A percentile compares a stretch with the other conserved stretches of the same genome.
phyloP scores from a whole-genome alignment of 306 rosid genomes.

The Phaseolus lunatus region DNA sequence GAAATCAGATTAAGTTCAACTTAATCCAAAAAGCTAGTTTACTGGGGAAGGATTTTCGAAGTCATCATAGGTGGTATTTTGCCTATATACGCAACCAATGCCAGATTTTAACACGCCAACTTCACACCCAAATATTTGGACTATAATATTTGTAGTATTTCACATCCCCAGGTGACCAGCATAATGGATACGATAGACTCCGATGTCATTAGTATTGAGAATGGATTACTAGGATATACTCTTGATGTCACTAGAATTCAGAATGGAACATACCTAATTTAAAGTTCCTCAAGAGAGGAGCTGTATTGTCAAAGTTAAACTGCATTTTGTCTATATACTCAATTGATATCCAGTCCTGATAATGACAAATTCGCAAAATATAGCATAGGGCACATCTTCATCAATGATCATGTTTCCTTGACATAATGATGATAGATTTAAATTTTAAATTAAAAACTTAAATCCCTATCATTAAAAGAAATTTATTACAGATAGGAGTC shows the following conservation, averaged over 20 bases:
- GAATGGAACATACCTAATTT: neutral
- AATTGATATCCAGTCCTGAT: neutral
- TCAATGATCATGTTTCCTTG: constrained; percentile 13
- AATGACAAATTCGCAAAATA: neutral
- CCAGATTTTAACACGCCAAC: neutral
- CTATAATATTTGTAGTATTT: neutral
- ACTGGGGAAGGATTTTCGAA: neutral
- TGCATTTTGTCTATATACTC: neutral
- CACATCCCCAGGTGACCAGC: neutral
- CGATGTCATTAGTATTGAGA: neutral
- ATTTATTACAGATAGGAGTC: neutral
- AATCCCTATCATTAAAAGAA: constrained; percentile 5
- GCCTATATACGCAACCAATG: neutral
- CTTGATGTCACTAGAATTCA: neutral
- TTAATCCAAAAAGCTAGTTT: constrained; percentile 8
- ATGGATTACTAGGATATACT: neutral
- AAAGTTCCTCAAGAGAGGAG: neutral
- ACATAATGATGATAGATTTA: neutral
- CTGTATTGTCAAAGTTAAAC: neutral
- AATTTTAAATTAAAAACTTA: neutral
- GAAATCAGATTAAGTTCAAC: neutral
- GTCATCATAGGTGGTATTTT: neutral
- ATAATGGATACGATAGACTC: neutral
- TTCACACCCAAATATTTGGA: neutral
- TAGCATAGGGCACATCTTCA: constrained; percentile 13